A percentile compares a stretch with the other conserved stretches of the same genome.
phyloP scores from a whole-genome alignment of 768 basidiomycete genomes.

The Boletus subparvulus region DNA sequence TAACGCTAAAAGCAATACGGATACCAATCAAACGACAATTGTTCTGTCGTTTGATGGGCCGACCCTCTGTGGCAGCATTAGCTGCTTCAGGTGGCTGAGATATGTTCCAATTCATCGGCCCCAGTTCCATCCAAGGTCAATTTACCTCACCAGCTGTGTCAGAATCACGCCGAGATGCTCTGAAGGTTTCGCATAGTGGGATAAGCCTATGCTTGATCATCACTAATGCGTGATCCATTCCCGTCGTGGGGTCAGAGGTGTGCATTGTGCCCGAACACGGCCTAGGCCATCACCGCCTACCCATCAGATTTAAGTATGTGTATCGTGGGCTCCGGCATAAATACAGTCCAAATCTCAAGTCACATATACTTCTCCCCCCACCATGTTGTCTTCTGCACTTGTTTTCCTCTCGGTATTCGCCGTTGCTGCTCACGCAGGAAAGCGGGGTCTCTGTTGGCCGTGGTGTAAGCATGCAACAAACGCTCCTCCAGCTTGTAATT shows the following conservation, averaged over 20 bases:
- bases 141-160: neutral
- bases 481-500: neutral
- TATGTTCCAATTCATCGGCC: neutral
- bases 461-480: slow-evolving; percentile 25
- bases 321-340: neutral
- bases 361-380: neutral
- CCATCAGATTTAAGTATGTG: too few relatives aligned
- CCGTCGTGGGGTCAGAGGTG: neutral
- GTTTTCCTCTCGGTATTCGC: slow-evolving; percentile 19
- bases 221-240: too few relatives aligned
- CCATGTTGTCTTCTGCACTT: slow-evolving; percentile 23
- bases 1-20: neutral
- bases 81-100: neutral
- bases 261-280: neutral
- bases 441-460: slow-evolving; percentile 39
- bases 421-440: slow-evolving; percentile 31
- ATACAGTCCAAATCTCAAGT: neutral
- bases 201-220: too few relatives aligned
- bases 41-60: neutral
- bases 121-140: neutral
- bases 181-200: too few relatives aligned
- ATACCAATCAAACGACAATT: neutral
- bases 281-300: too few relatives aligned
- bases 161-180: neutral
- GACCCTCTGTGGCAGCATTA: neutral